Evolutionary conservation across 176 grass and related monocot genomes (phyloP), one percentile per base, ranked within the genome.

Genomic region (Avena insularis): DNA sequence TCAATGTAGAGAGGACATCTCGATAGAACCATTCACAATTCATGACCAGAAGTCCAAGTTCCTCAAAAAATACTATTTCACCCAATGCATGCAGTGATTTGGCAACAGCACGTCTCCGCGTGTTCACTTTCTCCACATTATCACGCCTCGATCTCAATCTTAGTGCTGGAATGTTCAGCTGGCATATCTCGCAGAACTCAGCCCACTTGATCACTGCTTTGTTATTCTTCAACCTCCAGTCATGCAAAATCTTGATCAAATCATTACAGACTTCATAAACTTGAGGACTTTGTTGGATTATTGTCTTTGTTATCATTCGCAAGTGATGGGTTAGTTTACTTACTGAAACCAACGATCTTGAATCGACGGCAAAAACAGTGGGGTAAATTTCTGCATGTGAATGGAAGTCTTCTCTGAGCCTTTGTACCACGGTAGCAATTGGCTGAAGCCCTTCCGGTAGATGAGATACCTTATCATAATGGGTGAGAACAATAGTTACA

Each of bases 261-360:
- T 94, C 89, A 87, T 94, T 94, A 85, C 97, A 98, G 83, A 96
- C 79, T 84, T 93, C 84, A 77, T 96, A 96, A 88, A 94, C 79
- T 86, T 71, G 92, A 88, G 92, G 93, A 75, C 69, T 79, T 87
- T 83, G 87, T 81, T 98, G 93, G 55, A 93, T 71, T 68, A 98
- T 91, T 50, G 93, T 98, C 88, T 91, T 95, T n/a, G 77, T 76
- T 69, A 80, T 93, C 68, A 85, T 90, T 1, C 92, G 45, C 84
- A 98, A 38, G 78, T 96, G 92, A 38, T 88, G 93, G 71, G 83
- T 83, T 16, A 98, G 85, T 88, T 83, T 98, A 58, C 90, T 98
- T 81, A 96, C 90, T 11, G 91, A 95, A 78, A 89, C 80, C 23
- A 84, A 83, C 31, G 96, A 96, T 92, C 96, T 96, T 69, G 93